These are phyloP conservation scores for Brettanomyces nanus DNA, from an alignment of 805 yeast genomes.

Conservation along the genomic window DNA sequence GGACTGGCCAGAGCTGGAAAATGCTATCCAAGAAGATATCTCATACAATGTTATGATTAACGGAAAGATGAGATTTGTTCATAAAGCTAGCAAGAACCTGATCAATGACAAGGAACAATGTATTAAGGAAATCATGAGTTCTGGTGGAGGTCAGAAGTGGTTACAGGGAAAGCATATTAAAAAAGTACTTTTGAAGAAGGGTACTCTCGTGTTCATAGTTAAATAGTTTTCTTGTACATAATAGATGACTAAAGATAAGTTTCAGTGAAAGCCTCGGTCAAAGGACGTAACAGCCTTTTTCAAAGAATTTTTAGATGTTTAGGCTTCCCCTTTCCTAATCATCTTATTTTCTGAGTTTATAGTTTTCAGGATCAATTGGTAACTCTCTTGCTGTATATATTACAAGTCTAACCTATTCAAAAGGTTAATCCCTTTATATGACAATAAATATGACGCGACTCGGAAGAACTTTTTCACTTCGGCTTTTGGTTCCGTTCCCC, in stretches of 20 bases:
- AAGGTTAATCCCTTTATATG: no score
- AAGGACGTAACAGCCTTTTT: no score
- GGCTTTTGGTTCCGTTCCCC: no score
- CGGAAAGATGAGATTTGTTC: slow-evolving; percentile 56
- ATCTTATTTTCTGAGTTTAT: no score
- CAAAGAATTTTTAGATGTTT: no score
- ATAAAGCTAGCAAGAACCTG: slow-evolving; percentile 27
- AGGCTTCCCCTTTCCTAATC: no score
- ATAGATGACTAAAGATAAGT: background rate
- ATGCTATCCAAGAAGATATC: slow-evolving; percentile 27
- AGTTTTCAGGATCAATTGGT: no score
- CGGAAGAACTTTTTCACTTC: no score
- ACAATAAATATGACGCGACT: no score
- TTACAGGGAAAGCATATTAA: slow-evolving; percentile 34
- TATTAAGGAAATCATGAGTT: slow-evolving; percentile 26
- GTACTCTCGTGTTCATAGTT: slow-evolving; percentile 19
- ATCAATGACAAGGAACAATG: slow-evolving; percentile 28
- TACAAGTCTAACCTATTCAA: no score
- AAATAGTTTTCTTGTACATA: slow-evolving; percentile 3
- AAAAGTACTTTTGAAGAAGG: slow-evolving; percentile 45
- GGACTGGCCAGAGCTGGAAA: slow-evolving; percentile 56
- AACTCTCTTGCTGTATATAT: no score
- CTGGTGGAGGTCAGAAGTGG: slow-evolving; percentile 34
- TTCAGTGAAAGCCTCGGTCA: no score
- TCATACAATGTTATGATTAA: slow-evolving; percentile 60